Evolutionary conservation across 768 basidiomycete species (phyloP).

Genomic region (Daedalea quercina): DNA sequence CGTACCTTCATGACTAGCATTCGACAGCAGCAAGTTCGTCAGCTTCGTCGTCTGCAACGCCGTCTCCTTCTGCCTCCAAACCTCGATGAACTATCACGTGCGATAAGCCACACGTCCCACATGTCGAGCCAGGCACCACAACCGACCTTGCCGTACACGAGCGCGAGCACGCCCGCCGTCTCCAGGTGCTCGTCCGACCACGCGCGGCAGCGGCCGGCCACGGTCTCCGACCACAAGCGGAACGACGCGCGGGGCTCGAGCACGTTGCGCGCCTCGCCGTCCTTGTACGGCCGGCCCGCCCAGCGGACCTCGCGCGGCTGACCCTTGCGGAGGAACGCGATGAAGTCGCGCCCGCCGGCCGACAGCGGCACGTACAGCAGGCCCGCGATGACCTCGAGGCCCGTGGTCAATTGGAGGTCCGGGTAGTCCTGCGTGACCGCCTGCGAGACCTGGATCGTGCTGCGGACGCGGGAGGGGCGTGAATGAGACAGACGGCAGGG

Average conservation of each 20-base stretch:
- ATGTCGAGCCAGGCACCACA: not conserved
- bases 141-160: conserved; percentile 69
- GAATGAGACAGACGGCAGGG: not conserved
- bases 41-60: conserved; percentile 66
- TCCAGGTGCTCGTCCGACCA: conserved; percentile 85
- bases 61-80: conserved; percentile 78
- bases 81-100: conserved; percentile 66
- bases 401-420: conserved; percentile 56
- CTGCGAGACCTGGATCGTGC: conserved; percentile 65
- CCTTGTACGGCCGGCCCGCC: conserved; percentile 69
- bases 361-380: conserved; percentile 73
- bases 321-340: conserved; percentile 73
- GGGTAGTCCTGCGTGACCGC: conserved; percentile 64
- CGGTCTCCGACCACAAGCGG: conserved; percentile 71
- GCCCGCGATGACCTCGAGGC: conserved; percentile 63
- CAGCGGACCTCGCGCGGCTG: conserved; percentile 66
- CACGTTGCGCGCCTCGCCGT: conserved; percentile 25
- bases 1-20: conserved; percentile 77
- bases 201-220: conserved; percentile 56
- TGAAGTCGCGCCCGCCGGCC: conserved; percentile 68
- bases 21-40: conserved; percentile 68
- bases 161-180: conserved; percentile 70
- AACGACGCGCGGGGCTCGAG: conserved; percentile 79
- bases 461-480: conserved; percentile 16
- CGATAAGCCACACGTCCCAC: not conserved